Evolutionary conservation across 257 asterid genomes (phyloP), one percentile per base, ranked within the genome.

Genomic region (Penstemon davidsonii): DNA sequence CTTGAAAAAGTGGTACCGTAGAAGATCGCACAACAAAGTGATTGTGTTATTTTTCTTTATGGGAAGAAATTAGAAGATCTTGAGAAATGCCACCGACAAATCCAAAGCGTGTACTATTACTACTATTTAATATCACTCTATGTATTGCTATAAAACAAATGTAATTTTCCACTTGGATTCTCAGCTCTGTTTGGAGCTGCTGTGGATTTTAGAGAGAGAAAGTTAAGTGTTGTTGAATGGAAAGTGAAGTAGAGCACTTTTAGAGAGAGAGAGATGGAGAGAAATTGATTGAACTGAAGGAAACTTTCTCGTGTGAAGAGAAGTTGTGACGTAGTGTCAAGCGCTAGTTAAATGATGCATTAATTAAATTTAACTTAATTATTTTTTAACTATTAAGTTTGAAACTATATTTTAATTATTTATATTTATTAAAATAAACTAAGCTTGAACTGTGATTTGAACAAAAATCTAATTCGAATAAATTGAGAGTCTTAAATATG

Each of bases 1-100:
- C 73, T 49, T 43, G 82, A 44, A 64, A 43, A 42, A 6, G 53
- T 33, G 65, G 18, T 7, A 70, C 39, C 6, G 58, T 56, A 60
- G 69, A 25, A 78, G 70, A 74, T 73, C 79, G n/a, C 42, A 61
- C 61, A 68, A 19, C 6, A n/a, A 55, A 53, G 9, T 25, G 33
- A 25, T 25, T 25, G 33, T 25, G 36, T 36, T 42, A 2, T 6
- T 39, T 68, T 55, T 4, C 18, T 39, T 19, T 18, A 12, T 10
- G 13, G 46, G 60, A 49, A 25, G 19, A 25, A 18, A 41, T 7
- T 6, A 49, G 37, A 47, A 67, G 72, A 67, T 61, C 62, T 52
- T 50, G 68, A 56, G 60, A 18, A 47, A 55, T 5, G 79, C 45
- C 74, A 73, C 79, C 76, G 74, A 78, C 79, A 78, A 62, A 51